Conservation (phyloP, 2,329 filamentous ascomycete species). For the Trichoderma guizhouense region DNA sequence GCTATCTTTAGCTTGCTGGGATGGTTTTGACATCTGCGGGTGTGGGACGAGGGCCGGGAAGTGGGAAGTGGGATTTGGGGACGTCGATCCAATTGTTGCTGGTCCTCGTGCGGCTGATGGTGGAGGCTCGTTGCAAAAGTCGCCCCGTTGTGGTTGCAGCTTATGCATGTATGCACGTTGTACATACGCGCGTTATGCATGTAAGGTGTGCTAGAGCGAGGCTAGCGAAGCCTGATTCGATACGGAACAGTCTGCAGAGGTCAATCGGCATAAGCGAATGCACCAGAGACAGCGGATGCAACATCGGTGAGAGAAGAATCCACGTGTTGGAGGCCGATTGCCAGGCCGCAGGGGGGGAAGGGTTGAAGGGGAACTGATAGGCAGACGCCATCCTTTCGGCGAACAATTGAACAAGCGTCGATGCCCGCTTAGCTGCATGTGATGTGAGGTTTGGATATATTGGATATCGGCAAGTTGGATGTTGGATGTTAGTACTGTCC, state of each 20-base stretch:
- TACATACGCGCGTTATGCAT: not conserved
- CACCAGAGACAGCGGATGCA: slow-evolving; percentile 9
- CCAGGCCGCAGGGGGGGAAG: not conserved
- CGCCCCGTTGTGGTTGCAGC: not conserved
- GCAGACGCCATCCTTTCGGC: slow-evolving; percentile 3
- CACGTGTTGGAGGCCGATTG: slow-evolving; percentile 4
- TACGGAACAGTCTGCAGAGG: not conserved
- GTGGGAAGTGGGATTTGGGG: slow-evolving; percentile 11
- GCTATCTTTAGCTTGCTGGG: slow-evolving; percentile 16
- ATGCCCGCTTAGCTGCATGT: not conserved
- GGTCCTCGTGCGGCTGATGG: slow-evolving; percentile 12
- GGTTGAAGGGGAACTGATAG: not conserved
- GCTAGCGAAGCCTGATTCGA: slow-evolving; percentile 2
- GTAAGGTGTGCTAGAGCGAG: not conserved
- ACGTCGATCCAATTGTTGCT: slow-evolving; percentile 8
- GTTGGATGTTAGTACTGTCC: not conserved
- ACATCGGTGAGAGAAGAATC: slow-evolving; percentile 11
- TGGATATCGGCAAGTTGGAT: not conserved
- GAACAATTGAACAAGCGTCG: not conserved
- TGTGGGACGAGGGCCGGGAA: slow-evolving; percentile 13
- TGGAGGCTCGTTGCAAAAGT: slow-evolving; percentile 3
- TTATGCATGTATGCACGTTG: not conserved
- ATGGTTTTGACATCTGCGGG: slow-evolving; percentile 17
- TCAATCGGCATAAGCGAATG: slow-evolving; percentile 1
- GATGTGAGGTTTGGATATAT: not conserved